Evolutionary conservation across 1,139 yeast genomes (phyloP).

Genomic region (Pneumocystis murina): DNA sequence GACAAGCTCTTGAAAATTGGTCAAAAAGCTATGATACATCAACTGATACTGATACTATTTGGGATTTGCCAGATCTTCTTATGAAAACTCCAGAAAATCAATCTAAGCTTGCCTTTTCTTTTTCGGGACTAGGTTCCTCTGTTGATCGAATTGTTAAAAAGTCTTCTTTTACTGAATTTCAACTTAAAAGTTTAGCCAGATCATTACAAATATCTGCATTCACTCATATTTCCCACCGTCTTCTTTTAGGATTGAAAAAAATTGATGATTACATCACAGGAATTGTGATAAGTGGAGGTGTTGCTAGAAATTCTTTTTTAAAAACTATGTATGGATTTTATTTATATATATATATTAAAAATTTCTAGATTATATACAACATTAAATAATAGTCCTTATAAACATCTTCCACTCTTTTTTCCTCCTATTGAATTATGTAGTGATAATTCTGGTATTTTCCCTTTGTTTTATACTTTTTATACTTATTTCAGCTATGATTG

Average conservation of each 20-base stretch:
- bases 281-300: conserved; percentile 13
- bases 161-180: conserved; percentile 2
- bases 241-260: conserved; percentile 1
- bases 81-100: conserved; percentile 26
- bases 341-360: not conserved
- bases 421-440: conserved; percentile 69
- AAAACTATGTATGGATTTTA: not conserved
- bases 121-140: conserved; percentile 11
- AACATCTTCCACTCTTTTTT: conserved; percentile 24
- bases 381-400: conserved; percentile 2
- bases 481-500: conserved; percentile 53
- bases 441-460: conserved; percentile 48
- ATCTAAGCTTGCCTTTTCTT: conserved; percentile 5
- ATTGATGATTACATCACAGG: conserved; percentile 1
- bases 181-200: conserved; percentile 5
- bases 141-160: conserved; percentile 3
- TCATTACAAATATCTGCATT: conserved; percentile 12
- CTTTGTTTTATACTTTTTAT: not conserved
- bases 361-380: conserved; percentile 7
- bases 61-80: not conserved
- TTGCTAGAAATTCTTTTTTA: conserved; percentile 8
- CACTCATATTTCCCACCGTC: conserved; percentile 9
- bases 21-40: conserved; percentile 22
- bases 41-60: not conserved
- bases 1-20: conserved; percentile 58